A percentile compares a stretch with the other conserved stretches of the same genome.
phyloP scores from a whole-genome alignment of 2,329 filamentous ascomycete genomes.

The Fusarium dlaminii region DNA sequence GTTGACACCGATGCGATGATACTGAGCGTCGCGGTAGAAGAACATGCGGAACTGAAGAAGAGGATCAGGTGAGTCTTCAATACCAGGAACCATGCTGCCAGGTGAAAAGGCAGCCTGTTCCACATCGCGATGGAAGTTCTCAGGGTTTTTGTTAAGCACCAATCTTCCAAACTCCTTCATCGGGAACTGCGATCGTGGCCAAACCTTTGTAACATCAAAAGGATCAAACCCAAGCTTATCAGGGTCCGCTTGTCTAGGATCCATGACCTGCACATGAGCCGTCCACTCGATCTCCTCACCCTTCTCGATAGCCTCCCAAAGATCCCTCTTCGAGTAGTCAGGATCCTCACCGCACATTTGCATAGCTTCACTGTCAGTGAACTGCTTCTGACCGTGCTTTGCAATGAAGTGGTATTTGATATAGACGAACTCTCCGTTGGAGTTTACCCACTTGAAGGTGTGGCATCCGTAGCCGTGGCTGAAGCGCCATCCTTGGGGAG shows the following conservation, averaged over 20 bases:
- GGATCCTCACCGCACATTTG: slow-evolving; percentile 10
- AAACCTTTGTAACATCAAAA: slow-evolving; percentile 4
- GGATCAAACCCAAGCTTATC: slow-evolving; percentile 2
- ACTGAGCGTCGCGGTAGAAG: slow-evolving; percentile 11
- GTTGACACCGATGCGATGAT: not conserved
- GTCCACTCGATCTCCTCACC: slow-evolving; percentile 12
- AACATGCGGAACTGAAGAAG: slow-evolving; percentile 14
- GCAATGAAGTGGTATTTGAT: slow-evolving; percentile 14
- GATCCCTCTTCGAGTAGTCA: slow-evolving; percentile 1
- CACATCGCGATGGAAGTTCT: slow-evolving; percentile 11
- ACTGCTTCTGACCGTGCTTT: slow-evolving; percentile 9
- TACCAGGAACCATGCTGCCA: slow-evolving; percentile 1
- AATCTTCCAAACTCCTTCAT: slow-evolving; percentile 14
- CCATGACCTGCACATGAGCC: slow-evolving; percentile 1
- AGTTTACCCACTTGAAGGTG: slow-evolving; percentile 8
- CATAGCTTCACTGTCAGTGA: slow-evolving; percentile 2
- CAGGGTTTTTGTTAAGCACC: slow-evolving; percentile 5
- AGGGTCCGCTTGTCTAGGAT: slow-evolving; percentile 3
- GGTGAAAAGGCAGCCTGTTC: slow-evolving; percentile 1
- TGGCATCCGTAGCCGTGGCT: slow-evolving; percentile 8
- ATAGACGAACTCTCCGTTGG: slow-evolving; percentile 1
- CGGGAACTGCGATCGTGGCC: not conserved
- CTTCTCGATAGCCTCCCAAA: slow-evolving; percentile 7
- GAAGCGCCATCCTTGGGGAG: slow-evolving; percentile 6
- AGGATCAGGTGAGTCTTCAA: slow-evolving; percentile 8